Base-by-base conservation (phyloP, 768 basidiomycete species). In the Termitomyces sp. region DNA sequence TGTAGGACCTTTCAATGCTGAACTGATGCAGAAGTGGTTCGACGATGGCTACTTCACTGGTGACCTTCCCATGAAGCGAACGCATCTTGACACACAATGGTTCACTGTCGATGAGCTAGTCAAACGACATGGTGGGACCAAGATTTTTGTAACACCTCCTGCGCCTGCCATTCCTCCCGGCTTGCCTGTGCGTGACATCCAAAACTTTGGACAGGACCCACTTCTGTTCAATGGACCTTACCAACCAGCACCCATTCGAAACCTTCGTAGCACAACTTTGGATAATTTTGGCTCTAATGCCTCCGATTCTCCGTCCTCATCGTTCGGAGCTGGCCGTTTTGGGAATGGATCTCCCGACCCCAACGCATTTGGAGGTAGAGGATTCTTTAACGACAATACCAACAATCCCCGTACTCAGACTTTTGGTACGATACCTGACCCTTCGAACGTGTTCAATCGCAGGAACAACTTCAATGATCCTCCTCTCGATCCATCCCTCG, bases 11-110 rank as follows among this genome's bases (percentile, higher is more conserved):
- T 98, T 96, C 79, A 81, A 81, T 44, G 92, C 92, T 27, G 84
- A 88, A 59, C 63, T 89, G 54, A 96, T 98, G 95, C 94, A 96
- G 74, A 91, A 91, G 66, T 97, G 95, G 95, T 87, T 86, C 67
- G 85, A 92, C 50, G 90, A 89, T 64, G 90, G 91, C 16, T 98
- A 95, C 72, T 98, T 98, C 66, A 76, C 83, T 9, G 75, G 85
- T 27, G 87, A 92, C 60, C 79, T 98, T 25, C 84, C 90, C 34
- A 87, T 95, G 84, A 92, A 89, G 68, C 85, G 94, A 45, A 83
- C 82, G n/a, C 78, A 82, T 59, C 61, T 89, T 51, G 90, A 92
- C 66, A 64, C 66, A 12, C 81, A 85, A 12, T 92, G 87, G 87
- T 80, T 75, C 50, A 74, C 86, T 47, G 83, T 92, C 8, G 82